A percentile compares a stretch with the other conserved stretches of the same genome.
phyloP scores from a whole-genome alignment of 179 eudicot species.

The Silene noctiflora region DNA sequence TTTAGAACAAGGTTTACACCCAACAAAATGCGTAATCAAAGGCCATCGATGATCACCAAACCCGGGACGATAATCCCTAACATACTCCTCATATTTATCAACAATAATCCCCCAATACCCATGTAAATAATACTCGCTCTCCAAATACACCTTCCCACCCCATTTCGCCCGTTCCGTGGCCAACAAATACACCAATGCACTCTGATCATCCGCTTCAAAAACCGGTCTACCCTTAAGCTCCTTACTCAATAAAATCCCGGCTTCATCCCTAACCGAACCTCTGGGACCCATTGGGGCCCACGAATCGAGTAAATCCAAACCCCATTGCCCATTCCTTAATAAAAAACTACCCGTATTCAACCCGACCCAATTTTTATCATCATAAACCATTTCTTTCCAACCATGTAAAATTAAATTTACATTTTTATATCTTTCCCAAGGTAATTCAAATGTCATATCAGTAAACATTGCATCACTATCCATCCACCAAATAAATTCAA shows the following conservation, averaged over 20 bases:
- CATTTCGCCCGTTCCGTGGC: constrained; percentile 21
- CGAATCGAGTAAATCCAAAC: constrained; percentile 27
- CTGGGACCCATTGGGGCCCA: constrained; percentile 35
- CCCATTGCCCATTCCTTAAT: constrained; percentile 28
- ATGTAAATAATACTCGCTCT: constrained; percentile 26
- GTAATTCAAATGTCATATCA: constrained; percentile 31
- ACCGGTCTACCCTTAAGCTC: constrained; percentile 25
- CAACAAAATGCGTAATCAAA: constrained; percentile 30
- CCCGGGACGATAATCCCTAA: constrained; percentile 23
- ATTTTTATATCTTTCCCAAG: constrained; percentile 20
- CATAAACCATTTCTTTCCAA: constrained; percentile 26
- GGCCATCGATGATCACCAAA: constrained; percentile 34
- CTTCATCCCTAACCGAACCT: constrained; percentile 25
- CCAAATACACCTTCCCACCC: constrained; percentile 28
- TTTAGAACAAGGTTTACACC: constrained; percentile 31
- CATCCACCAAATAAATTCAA: constrained; percentile 33
- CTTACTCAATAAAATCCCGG: constrained; percentile 21
- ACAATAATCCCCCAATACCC: constrained; percentile 31
- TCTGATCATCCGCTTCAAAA: constrained; percentile 36
- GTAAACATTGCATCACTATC: constrained; percentile 36
- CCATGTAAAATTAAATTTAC: constrained; percentile 27
- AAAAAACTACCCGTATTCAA: constrained; percentile 32
- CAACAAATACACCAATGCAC: constrained; percentile 30
- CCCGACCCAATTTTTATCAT: constrained; percentile 28
- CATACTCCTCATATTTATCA: constrained; percentile 29